Base-by-base conservation (phyloP, 441 rosid genomes). In the Populus hybrid region DNA sequence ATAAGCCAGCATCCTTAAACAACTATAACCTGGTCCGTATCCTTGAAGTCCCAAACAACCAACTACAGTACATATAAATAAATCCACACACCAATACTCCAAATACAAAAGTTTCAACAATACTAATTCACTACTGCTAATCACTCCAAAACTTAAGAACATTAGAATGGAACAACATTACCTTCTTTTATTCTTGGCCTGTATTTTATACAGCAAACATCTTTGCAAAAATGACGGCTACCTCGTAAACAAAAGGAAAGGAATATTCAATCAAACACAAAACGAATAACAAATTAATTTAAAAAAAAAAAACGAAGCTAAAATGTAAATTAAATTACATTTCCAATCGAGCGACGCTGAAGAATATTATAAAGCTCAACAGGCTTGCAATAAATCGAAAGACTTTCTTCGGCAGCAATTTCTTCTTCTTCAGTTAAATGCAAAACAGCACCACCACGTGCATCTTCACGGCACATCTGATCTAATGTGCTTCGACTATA, bases 341-440 rank as follows among this genome's bases (percentile, higher is more conserved):
- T 93, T 83, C 88, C 81, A n/a, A 82, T 34, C 23, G 94, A 85
- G 19, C 98, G 97, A n/a, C 98, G 91, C 76, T 94, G 98, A 76
- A 97, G 90, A 78, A 93, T 93, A 80, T 97, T 97, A 88, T 94
- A 94, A 78, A 97, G 91, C 76, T 97, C 99, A 6, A 97, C 97
- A 82, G 98, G 98, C 86, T 94, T 94, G 92, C 98, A 97, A 81
- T 93, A 97, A 26, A 84, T 74, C 1, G 89, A 84, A 38, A 93
- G 85, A 81, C 97, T 93, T 85, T 93, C 99, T 74, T 93, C 98
- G 42, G 98, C 98, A 10, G 92, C 97, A 83, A 84, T 84, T 86
- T 91, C 92, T 84, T 97, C 97, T 81, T 94, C 98, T 11, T 89
- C 92, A 21, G 98, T 90, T 80, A 93, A 83, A 88, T 76, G 94